Base-by-base conservation (phyloP, 2,329 filamentous ascomycete species). In the Neopestalotiopsis sp. region DNA sequence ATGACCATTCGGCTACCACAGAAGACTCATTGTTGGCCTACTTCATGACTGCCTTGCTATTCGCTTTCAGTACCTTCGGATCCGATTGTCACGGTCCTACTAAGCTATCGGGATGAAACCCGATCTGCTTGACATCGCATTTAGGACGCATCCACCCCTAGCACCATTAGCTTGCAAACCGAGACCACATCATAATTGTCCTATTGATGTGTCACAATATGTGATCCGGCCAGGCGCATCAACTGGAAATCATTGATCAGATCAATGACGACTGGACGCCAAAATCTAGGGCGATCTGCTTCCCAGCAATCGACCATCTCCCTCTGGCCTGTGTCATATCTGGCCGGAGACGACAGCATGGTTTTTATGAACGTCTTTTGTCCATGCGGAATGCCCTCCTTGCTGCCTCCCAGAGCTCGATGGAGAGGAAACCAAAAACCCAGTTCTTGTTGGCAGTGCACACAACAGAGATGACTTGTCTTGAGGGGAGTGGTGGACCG, bases 341-440 rank as follows among this genome's bases (percentile, higher is more conserved):
- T 68, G 70, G 68, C 71, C 68, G 73, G 84, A 87, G 88, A 90
- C 77, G 87, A 88, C 62, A 88, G 84, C 84, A 89, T 93, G 94
- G 89, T 90, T 97, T 98, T 98, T 97, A 87, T 86, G 87, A 94
- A 97, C 91, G 94, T 95, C 82, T 89, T 97, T 98, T 97, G 93
- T 92, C 88, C 93, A 93, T 87, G 90, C 85, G 84, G 77, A 78
- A 84, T 81, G 90, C 92, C 91, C 90, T 91, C 89, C 88, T 81
- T 78, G 75, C 78, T 75, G 76, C 78, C 78, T 75, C 67, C 75
- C 67, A 60, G 71, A 74, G 75, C 76, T 71, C 74, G 78, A 76
- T 76, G 89, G 89, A 90, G 92, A 91, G 92, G 91, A 95, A 92
- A 85, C 70, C 92, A 97, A 97, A 98, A 94, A 96, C 93, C 34